Evolutionary conservation across 495 filamentous ascomycete genomes (phyloP), one percentile per base, ranked within the genome.

Genomic region (Aspergillus indologenus): DNA sequence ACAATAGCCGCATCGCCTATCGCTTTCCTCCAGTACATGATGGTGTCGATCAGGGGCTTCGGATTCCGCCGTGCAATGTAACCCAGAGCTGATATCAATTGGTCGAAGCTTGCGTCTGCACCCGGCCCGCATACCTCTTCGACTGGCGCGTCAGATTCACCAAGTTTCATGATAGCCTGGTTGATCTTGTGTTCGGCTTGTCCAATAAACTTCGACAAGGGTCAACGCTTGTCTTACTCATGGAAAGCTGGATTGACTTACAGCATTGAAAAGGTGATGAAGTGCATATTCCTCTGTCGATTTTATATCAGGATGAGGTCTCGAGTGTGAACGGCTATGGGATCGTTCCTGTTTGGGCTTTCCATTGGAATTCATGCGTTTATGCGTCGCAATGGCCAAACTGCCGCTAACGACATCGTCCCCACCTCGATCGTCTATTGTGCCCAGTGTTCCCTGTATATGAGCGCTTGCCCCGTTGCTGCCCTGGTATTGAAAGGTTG

Each of bases 231-330:
- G 12, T 15, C 43, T 26, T 44, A 40, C 21, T 12, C 19, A 48
- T 15, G 42, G 31, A 29, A 20, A 6, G 24, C 46, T 21, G 20
- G 31, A 11, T 56, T 15, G 22, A 75, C 87, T 74, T 68, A 89
- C 87, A 52, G 92, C 90, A 61, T 92, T 96, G 74, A 98, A 96
- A 31, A 98, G 78, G 65, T 96, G 93, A 74, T 98, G 93, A 55
- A 98, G 77, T 22, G 95, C 92, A 81, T 96, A 97, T 78, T 98
- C 94, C 48, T 91, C 93, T 51, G 96, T 91, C 0, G 91, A 96
- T 74, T 92, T 96, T 59, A 84, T 81, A 64, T 96, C 89, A 31
- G 81, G 82, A 61, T 86, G 86, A 57, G 86, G 83, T 44, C 88
- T 89, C 26, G 92, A 96, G 67, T 93, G 89, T 12, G 91, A 92